phyloP scores from a whole-genome alignment of 257 asterid genomes.

The Solanum tarijense region DNA sequence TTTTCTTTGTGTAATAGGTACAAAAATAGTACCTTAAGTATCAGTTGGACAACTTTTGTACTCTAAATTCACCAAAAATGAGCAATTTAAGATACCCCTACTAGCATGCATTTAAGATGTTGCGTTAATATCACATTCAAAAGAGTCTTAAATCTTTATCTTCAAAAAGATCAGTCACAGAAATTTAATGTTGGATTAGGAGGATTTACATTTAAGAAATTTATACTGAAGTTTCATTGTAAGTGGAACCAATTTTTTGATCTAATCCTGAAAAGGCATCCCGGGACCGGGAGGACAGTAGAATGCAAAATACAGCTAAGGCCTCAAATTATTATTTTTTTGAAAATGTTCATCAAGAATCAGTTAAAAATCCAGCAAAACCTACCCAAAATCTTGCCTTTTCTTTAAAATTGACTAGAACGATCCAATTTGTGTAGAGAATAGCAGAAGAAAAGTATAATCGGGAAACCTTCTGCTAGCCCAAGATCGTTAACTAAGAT shows the following conservation, averaged over 20 bases:
- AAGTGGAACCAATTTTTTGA: slow-evolving; percentile 35
- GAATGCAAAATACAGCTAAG: background rate
- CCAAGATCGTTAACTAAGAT: no score
- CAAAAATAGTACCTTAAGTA: no score
- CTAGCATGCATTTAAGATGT: background rate
- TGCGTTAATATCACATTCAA: background rate
- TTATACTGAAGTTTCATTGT: slow-evolving; percentile 16
- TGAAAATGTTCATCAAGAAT: background rate
- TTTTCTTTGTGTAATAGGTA: no score
- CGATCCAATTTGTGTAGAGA: background rate
- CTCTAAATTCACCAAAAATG: no score
- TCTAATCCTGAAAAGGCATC: slow-evolving; percentile 16
- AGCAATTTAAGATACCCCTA: background rate
- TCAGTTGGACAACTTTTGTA: background rate
- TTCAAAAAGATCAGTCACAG: background rate
- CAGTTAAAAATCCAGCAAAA: background rate
- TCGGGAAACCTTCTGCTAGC: no score
- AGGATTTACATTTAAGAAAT: background rate
- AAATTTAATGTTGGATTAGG: background rate
- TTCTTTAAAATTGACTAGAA: background rate
- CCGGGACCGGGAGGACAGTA: no score
- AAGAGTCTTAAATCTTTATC: background rate
- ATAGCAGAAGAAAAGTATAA: no score
- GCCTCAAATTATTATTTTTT: background rate
- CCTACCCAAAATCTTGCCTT: background rate